Conservation (phyloP, 2,329 filamentous ascomycete species). For the Fusarium acutatum region DNA sequence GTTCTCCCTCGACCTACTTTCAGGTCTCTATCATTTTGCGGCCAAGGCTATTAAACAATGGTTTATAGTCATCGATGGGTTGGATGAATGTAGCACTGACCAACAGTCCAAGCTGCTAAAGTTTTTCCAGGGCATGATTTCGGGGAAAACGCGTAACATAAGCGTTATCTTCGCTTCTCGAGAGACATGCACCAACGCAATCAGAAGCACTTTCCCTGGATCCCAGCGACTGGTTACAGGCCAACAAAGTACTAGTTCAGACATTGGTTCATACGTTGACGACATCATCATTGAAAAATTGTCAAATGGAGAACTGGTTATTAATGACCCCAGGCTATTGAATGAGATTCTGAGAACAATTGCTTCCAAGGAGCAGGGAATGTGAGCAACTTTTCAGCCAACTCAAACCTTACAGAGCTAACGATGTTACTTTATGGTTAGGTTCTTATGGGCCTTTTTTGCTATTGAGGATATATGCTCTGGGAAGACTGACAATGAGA, state of each 20-base stretch:
- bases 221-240: neutral
- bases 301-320: accelerated
- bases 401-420: accelerated
- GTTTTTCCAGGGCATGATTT: neutral
- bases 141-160: accelerated
- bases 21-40: accelerated
- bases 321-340: accelerated
- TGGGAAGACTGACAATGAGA: constrained; percentile 1
- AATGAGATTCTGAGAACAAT: neutral
- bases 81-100: neutral
- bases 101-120: neutral
- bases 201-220: neutral
- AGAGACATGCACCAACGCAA: neutral
- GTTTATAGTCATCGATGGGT: neutral
- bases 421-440: accelerated
- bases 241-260: neutral
- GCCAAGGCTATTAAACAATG: accelerated
- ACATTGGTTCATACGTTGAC: neutral
- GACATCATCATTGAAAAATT: neutral
- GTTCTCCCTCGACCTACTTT: accelerated
- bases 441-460: constrained; percentile 28
- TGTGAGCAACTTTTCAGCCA: neutral
- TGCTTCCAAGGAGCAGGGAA: neutral
- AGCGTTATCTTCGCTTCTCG: neutral
- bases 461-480: constrained; percentile 21